Base-by-base conservation (phyloP, 352 stramenopile species). In the Thalassiosira livingstoniorum region DNA sequence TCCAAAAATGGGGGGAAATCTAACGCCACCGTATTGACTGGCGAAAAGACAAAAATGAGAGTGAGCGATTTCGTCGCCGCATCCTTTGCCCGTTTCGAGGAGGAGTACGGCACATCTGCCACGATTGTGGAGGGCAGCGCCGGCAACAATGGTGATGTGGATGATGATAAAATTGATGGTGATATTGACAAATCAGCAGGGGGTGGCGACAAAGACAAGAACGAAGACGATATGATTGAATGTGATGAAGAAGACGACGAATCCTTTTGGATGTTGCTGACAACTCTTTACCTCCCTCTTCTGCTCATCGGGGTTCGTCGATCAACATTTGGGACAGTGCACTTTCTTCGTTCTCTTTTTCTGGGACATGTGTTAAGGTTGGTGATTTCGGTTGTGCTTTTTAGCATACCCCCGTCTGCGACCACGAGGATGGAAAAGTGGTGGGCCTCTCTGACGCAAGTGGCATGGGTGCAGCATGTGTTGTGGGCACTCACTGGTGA, bases 291-390 rank as follows among this genome's bases (percentile, higher is more conserved):
- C 58, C 21, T 83, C 27, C 82, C 82, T 13, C 15, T 88, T 5
- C 27, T 79, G 4, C 32, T 81, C 4, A 32, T 88, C n/a, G 83
- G 82, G 63, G 43, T 83, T 3, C 71, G 77, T 34, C 61, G 65
- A 21, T 78, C 72, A n/a, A 80, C 83, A 34, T 78, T 81, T 65
- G 76, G 77, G 35, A 76, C 70, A 11, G 54, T 54, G 7, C 63
- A 82, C 37, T 66, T 85, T 18, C 47, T 86, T 58, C 76, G 82
- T 18, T 71, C 73, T 4, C 43, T 86, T 21, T 13, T 88, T 2
- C 58, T 85, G 0, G 77, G 82, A 65, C 72, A 88, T 13, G n/a
- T 82, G 11, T 32, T 88, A 35, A 61, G 69, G 15, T 37, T 85
- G 0, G n/a, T 83, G 0, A 72, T 88, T 66, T 43, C 65, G 31